phyloP scores from a whole-genome alignment of 2,329 filamentous ascomycete species.

The Aspergillus pseudoviridinutans region DNA sequence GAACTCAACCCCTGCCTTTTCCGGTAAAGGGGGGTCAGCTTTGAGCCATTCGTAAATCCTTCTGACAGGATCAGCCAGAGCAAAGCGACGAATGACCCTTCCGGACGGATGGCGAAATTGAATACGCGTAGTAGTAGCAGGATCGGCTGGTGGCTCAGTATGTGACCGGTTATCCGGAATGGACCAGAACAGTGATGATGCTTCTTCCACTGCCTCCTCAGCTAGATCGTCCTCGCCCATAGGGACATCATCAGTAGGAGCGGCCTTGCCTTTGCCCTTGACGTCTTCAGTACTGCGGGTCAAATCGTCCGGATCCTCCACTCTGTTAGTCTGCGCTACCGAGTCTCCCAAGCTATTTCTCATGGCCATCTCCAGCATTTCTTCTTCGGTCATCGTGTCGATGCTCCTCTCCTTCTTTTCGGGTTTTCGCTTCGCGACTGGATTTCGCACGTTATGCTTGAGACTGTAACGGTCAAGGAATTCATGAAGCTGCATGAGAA shows the following conservation, averaged over 20 bases:
- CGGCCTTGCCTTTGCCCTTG: conserved; percentile 48
- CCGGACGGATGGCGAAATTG: conserved; percentile 86
- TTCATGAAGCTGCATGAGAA: conserved; percentile 86
- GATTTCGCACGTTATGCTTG: conserved; percentile 83
- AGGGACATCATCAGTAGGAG: conserved; percentile 31
- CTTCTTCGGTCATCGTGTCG: conserved; percentile 89
- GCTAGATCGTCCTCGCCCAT: conserved; percentile 37
- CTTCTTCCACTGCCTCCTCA: conserved; percentile 29
- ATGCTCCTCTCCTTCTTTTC: conserved; percentile 71
- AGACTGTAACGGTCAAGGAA: conserved; percentile 97
- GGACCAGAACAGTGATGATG: conserved; percentile 55
- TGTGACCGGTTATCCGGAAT: conserved; percentile 74
- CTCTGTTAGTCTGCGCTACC: conserved; percentile 45
- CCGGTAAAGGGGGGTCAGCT: conserved; percentile 70
- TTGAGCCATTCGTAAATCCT: conserved; percentile 97
- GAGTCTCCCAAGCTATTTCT: conserved; percentile 73
- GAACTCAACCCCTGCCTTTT: conserved; percentile 73
- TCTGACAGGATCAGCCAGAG: conserved; percentile 68
- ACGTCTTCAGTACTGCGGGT: conserved; percentile 61
- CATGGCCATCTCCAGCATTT: conserved; percentile 92
- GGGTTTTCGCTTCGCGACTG: conserved; percentile 73
- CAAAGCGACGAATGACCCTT: conserved; percentile 83
- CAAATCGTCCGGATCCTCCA: conserved; percentile 80
- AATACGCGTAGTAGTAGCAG: conserved; percentile 74
- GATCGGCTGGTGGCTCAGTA: conserved; percentile 68